phyloP scores from a whole-genome alignment of 805 yeast genomes.

The Lipomyces starkeyi region DNA sequence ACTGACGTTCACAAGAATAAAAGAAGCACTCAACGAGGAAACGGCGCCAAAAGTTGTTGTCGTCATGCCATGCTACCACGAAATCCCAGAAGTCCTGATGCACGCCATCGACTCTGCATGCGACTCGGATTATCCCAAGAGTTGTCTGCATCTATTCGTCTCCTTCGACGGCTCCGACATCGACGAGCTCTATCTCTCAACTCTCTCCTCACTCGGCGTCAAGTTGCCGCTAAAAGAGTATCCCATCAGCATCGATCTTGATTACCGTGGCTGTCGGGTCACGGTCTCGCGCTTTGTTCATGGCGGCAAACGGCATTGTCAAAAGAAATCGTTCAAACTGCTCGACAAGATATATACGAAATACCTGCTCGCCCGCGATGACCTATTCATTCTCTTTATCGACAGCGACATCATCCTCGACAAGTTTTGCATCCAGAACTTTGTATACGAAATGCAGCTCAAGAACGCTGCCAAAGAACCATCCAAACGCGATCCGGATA shows the following conservation, averaged over 20 bases:
- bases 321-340: conserved; percentile 29
- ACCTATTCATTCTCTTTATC: conserved; percentile 32
- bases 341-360: conserved; percentile 27
- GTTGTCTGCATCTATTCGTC: conserved; percentile 30
- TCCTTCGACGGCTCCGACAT: conserved; percentile 35
- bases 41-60: conserved; percentile 35
- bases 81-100: conserved; percentile 32
- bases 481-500: conserved; percentile 12
- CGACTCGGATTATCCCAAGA: conserved; percentile 29
- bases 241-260: conserved; percentile 29
- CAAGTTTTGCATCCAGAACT: conserved; percentile 27
- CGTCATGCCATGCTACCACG: conserved; percentile 36
- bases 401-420: conserved; percentile 36
- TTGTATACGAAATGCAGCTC: conserved; percentile 30
- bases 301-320: conserved; percentile 37
- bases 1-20: conserved; percentile 10
- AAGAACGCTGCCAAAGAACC: conserved; percentile 10
- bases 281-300: conserved; percentile 34
- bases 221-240: conserved; percentile 21
- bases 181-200: conserved; percentile 30
- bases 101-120: conserved; percentile 32
- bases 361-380: conserved; percentile 23
- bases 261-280: conserved; percentile 26
- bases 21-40: conserved; percentile 8
- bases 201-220: conserved; percentile 28